Evolutionary conservation across 129 eudicot genomes (phyloP), one percentile per base, ranked within the genome.

Genomic region (Kitagawia praeruptora): DNA sequence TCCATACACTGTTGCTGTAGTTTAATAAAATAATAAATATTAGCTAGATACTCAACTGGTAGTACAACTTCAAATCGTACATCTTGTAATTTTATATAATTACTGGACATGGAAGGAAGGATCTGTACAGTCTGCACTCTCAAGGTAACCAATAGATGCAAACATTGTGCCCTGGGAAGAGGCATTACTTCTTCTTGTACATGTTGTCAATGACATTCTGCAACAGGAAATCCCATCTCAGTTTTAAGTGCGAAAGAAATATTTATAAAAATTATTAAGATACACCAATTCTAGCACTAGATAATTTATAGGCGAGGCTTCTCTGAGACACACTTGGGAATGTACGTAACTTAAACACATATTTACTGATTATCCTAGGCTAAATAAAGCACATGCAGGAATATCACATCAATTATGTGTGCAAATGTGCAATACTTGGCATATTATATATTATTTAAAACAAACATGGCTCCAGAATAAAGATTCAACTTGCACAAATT

Each of bases 171-270:
- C n/a, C 27, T 77, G 42, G 76, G 45, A 13, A 51, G 54, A 67
- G 73, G 84, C 78, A 77, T 74, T 48, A 72, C 86, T 78, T 23
- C 71, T 77, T 78, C 85, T 85, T 83, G 85, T 88, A 88, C 91
- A 88, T 85, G 73, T 77, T 70, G 80, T 81, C 87, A 72, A 88
- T 83, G 56, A 81, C 51, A 61, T 69, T 81, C 91, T 88, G 91
- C 87, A 85, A 41, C 42, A 73, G 6, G 61, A 16, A 18, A 45
- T 34, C 39, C 49, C 51, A 18, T 34, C 49, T 79, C 48, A 70
- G 70, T 9, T 70, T 18, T 15, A 4, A 28, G 9, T 21, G 31
- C 72, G 41, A 31, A 13, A 66, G 19, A 61, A 31, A 11, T 8
- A 9, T 10, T 3, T 27, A 66, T 3, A 64, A 27, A 13, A 64